phyloP scores from a whole-genome alignment of 2,329 filamentous ascomycete genomes.

The Alternaria dauci region DNA sequence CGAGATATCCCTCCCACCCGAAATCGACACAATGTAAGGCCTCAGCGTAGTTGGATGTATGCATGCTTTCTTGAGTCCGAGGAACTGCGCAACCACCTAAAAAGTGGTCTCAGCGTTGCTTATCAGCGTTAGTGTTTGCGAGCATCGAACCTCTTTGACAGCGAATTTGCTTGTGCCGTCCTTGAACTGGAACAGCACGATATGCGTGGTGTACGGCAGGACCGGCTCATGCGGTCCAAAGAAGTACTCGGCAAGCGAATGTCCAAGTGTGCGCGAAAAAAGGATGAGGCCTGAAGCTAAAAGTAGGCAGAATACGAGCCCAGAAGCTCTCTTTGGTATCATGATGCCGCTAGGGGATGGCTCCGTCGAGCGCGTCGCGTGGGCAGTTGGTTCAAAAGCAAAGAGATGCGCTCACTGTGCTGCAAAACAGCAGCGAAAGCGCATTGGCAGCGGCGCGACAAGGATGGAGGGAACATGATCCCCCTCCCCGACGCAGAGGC shows the following conservation, averaged over 20 bases:
- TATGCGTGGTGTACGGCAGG: constrained; percentile 38
- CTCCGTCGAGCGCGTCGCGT: constrained; percentile 1
- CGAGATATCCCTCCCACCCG: constrained; percentile 47
- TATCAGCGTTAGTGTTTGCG: neutral
- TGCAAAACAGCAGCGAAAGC: constrained; percentile 4
- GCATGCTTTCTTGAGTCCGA: constrained; percentile 42
- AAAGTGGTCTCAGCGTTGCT: constrained; percentile 18
- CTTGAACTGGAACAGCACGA: constrained; percentile 49
- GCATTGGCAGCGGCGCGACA: constrained; percentile 7
- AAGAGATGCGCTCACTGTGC: constrained; percentile 4
- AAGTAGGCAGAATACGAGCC: constrained; percentile 22
- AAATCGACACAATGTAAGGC: constrained; percentile 42
- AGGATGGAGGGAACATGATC: constrained; percentile 9
- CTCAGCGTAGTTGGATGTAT: constrained; percentile 35
- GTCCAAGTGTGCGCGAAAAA: constrained; percentile 30
- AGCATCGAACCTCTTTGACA: constrained; percentile 39
- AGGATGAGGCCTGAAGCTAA: constrained; percentile 23
- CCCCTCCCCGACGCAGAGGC: constrained; percentile 1
- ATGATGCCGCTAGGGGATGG: constrained; percentile 25
- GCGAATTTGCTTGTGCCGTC: constrained; percentile 32
- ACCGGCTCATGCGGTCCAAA: constrained; percentile 26
- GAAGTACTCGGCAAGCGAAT: constrained; percentile 26
- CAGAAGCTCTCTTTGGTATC: constrained; percentile 33
- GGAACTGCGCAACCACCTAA: constrained; percentile 43
- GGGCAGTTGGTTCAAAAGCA: constrained; percentile 9